A percentile compares a stretch with the other conserved stretches of the same genome.
Conservation (phyloP, 2,329 filamentous ascomycete genomes). For the Aspergillus quadrilineatus region DNA sequence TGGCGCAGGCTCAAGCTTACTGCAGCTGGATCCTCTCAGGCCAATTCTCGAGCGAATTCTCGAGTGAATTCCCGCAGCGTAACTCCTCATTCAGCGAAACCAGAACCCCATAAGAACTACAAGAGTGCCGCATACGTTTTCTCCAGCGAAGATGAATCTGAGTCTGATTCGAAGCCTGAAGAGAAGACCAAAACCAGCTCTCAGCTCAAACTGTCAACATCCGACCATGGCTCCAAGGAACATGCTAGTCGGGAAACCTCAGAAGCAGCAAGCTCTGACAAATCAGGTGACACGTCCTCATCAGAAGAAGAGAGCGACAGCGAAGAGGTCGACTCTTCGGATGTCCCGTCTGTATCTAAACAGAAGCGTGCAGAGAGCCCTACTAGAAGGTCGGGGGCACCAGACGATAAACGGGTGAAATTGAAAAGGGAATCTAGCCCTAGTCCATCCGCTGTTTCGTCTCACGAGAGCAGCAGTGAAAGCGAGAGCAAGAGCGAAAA, state of each 20-base stretch:
- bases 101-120: background rate
- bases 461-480: background rate
- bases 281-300: background rate
- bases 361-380: background rate
- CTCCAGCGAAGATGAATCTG: constrained; percentile 11
- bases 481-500: constrained; percentile 1
- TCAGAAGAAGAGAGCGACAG: background rate
- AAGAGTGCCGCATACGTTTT: constrained; percentile 13
- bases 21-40: background rate
- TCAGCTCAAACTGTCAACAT: background rate
- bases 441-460: background rate
- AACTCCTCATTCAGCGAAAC: background rate
- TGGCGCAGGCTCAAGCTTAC: constrained; percentile 35
- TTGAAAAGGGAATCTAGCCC: background rate
- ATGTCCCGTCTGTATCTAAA: background rate
- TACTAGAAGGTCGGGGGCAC: background rate
- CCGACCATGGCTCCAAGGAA: background rate
- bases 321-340: background rate
- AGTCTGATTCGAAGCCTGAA: background rate
- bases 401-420: background rate
- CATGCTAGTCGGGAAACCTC: background rate
- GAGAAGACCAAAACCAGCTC: background rate
- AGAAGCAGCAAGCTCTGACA: background rate
- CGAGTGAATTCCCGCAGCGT: background rate
- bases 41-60: background rate